Evolutionary conservation across 1,139 yeast species (phyloP), one percentile per base, ranked within the genome.

Genomic region (Taphrina flavorubra): DNA sequence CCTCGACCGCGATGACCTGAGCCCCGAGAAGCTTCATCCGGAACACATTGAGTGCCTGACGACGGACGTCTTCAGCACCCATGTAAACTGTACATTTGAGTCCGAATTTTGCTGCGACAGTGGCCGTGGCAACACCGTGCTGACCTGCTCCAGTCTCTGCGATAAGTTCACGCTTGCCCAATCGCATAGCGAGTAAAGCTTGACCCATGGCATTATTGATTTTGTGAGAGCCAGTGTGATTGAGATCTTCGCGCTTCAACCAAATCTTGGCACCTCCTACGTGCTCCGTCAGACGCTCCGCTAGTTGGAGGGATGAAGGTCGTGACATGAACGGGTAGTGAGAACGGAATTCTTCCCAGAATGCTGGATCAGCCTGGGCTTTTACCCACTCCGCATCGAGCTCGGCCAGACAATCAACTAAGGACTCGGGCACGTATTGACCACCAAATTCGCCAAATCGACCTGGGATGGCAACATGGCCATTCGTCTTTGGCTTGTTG

Each of bases 81-180:
- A 94, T 94, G 77, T 86, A 94, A 49, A 94, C 96, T n/a, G 91
- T 90, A 82, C 99, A 94, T 77, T 89, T 86, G 79, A 94, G 79
- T 67, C 99, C 99, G 75, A 94, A 94, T 79, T 94, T 95, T 73
- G 99, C 99, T 81, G 97, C 92, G 0, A 97, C 98, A 69, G 99
- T 94, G 40, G 99, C 99, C 70, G 99, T 94, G 59, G 99, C 99
- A 57, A 94, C 99, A 81, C 99, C 99, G 78, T 94, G 99, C 82
- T 94, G 99, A 72, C 99, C 99, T 68, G 99, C 99, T 79, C 99
- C 99, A 58, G 99, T 94, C 81, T 94, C 99, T 58, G 99, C 99
- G 78, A 94, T 94, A 72, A 94, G 86, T 75, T 89, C 87, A 71
- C 82, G 87, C 82, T 94, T 94, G 63, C 99, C 99, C 74, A 95